These are phyloP conservation scores for Cyberlindnera samutprakarnensis DNA, from an alignment of 805 yeast species.

Conservation along the genomic window DNA sequence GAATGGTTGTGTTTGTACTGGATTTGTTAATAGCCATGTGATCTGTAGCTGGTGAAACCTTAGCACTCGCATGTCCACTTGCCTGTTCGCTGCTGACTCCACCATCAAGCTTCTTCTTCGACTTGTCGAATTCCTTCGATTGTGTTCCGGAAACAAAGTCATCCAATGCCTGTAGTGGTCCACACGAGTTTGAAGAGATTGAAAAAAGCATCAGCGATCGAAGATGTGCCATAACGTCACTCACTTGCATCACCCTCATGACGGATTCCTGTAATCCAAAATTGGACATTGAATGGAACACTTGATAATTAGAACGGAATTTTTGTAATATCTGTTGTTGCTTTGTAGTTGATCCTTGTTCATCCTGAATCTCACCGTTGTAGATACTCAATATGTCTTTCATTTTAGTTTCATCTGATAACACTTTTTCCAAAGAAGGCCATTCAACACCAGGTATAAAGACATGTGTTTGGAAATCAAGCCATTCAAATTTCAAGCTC, in stretches of 20 bases:
- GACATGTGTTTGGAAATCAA: conserved; percentile 49
- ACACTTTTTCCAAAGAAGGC: conserved; percentile 36
- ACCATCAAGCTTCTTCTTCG: too few species aligned
- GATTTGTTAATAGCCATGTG: too few species aligned
- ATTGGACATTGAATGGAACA: conserved; percentile 40
- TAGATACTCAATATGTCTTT: conserved; percentile 6
- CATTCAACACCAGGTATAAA: conserved; percentile 39
- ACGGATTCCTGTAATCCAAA: conserved; percentile 61
- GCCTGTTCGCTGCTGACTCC: too few species aligned
- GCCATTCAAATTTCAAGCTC: conserved; percentile 60
- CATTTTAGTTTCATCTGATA: conserved; percentile 24
- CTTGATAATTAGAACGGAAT: conserved; percentile 33
- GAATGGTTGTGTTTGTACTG: too few species aligned
- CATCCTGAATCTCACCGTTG: conserved; percentile 1
- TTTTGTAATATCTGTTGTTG: conserved; percentile 16
- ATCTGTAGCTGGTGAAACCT: too few species aligned
- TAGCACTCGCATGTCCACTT: too few species aligned
- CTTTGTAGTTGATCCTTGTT: not conserved
- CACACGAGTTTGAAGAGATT: conserved; percentile 35
- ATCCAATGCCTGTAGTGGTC: conserved; percentile 52
- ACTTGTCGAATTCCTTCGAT: too few species aligned
- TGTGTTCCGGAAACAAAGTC: conserved; percentile 22
- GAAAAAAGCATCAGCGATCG: conserved; percentile 58
- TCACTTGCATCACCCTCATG: conserved; percentile 64
- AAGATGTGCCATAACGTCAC: conserved; percentile 72